Evolutionary conservation across 345 rosid genomes (phyloP).

Genomic region (Rubroshorea leprosula): DNA sequence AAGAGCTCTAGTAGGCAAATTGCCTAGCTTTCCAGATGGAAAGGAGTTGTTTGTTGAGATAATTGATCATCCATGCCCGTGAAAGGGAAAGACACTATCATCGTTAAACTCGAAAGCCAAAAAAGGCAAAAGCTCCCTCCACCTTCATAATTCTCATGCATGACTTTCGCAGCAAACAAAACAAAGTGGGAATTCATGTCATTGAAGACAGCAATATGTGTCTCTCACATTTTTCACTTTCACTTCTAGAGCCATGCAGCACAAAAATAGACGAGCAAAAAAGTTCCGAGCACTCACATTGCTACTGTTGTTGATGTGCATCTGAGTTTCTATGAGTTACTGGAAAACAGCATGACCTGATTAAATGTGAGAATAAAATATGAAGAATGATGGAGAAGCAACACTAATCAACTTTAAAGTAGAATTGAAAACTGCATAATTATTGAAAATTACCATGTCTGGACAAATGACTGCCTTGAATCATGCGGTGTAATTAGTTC

Average conservation of each 20-base stretch:
- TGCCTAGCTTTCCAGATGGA: slow-evolving; percentile 13
- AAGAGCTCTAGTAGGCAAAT: slow-evolving; percentile 3
- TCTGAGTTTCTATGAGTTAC: slow-evolving; percentile 15
- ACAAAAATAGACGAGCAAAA: slow-evolving; percentile 9
- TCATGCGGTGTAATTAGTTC: slow-evolving; percentile 29
- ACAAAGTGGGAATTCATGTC: slow-evolving; percentile 33
- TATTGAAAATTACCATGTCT: slow-evolving; percentile 21
- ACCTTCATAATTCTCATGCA: slow-evolving; percentile 20
- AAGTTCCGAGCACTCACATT: slow-evolving; percentile 13
- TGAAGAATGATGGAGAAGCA: slow-evolving; percentile 22
- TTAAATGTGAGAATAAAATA: slow-evolving; percentile 31
- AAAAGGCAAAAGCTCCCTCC: slow-evolving; percentile 22
- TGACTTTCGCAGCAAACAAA: slow-evolving; percentile 17
- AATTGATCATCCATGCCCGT: slow-evolving; percentile 26
- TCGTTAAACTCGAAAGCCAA: slow-evolving; percentile 46
- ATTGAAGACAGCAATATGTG: slow-evolving; percentile 29
- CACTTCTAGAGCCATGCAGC: slow-evolving; percentile 32
- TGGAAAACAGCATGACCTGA: slow-evolving; percentile 56
- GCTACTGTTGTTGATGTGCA: slow-evolving; percentile 23
- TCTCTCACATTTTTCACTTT: slow-evolving; percentile 16
- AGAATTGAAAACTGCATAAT: slow-evolving; percentile 25
- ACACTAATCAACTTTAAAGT: slow-evolving; percentile 15
- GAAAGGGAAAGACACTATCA: slow-evolving; percentile 57
- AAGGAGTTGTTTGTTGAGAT: slow-evolving; percentile 19
- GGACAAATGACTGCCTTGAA: slow-evolving; percentile 39